phyloP scores from a whole-genome alignment of 345 rosid species.

The Dovyalis caffra region DNA sequence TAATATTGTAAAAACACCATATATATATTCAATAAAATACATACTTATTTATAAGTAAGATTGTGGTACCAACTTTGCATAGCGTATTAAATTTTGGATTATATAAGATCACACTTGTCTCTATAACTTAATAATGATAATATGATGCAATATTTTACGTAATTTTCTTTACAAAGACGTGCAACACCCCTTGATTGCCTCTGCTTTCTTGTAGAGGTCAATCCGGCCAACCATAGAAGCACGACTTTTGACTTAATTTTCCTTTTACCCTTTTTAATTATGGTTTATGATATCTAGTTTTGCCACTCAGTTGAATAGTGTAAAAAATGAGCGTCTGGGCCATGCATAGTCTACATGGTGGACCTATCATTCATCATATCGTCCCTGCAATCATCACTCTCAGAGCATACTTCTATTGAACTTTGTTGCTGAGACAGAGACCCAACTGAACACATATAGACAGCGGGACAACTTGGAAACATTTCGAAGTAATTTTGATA shows the following conservation, averaged over 20 bases:
- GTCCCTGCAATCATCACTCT: neutral
- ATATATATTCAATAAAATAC: neutral
- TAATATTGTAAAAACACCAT: neutral
- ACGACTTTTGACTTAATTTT: constrained; percentile 1
- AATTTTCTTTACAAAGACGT: neutral
- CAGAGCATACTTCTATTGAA: neutral
- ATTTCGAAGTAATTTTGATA: constrained; percentile 1
- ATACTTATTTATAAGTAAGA: no score
- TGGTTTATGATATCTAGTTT: neutral
- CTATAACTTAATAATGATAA: no score
- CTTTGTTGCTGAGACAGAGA: neutral
- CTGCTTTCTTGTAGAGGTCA: neutral
- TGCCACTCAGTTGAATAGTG: neutral
- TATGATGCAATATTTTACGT: neutral
- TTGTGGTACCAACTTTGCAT: no score
- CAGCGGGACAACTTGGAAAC: neutral
- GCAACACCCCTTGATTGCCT: neutral
- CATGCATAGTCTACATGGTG: neutral
- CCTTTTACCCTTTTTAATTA: neutral
- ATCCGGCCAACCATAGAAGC: neutral
- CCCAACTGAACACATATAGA: neutral
- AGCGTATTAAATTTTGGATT: no score
- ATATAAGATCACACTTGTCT: no score
- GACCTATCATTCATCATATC: neutral
- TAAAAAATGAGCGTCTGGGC: neutral